A percentile compares a stretch with the other conserved stretches of the same genome.
Evolutionary conservation across 352 stramenopile species (phyloP).

Genomic region (Hyaloperonospora brassicae): DNA sequence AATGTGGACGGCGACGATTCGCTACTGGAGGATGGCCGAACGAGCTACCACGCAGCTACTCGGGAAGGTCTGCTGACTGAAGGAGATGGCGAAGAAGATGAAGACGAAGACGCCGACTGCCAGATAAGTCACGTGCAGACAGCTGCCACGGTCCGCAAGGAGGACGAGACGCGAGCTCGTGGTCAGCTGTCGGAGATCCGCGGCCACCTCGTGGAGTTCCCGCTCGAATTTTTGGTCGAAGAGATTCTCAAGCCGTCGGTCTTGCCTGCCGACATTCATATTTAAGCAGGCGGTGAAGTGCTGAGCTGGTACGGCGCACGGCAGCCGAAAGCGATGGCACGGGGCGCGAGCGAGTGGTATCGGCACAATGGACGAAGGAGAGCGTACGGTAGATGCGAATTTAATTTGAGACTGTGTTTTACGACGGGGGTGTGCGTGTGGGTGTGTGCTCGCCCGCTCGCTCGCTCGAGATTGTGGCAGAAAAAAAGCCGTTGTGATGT

Average conservation of each 20-base stretch:
- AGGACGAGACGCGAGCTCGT: conserved; percentile 61
- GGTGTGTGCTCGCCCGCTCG: no score
- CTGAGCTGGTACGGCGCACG: not conserved
- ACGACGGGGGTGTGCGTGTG: not conserved
- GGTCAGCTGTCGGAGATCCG: conserved; percentile 74
- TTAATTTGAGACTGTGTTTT: conserved; percentile 14
- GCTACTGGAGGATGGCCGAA: conserved; percentile 45
- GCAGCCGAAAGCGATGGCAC: conserved; percentile 2
- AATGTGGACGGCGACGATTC: conserved; percentile 46
- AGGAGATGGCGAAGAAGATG: conserved; percentile 11
- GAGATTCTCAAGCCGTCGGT: conserved; percentile 81
- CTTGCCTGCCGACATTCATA: conserved; percentile 76
- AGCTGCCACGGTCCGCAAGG: conserved; percentile 69
- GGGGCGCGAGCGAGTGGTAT: conserved; percentile 1
- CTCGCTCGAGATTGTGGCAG: not conserved
- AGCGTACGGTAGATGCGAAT: conserved; percentile 15
- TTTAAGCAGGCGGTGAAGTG: conserved; percentile 39
- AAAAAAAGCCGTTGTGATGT: conserved; percentile 25
- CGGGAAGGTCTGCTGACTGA: conserved; percentile 27
- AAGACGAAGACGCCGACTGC: conserved; percentile 49
- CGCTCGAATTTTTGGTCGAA: conserved; percentile 75
- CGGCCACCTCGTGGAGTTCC: conserved; percentile 80
- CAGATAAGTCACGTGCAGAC: conserved; percentile 82
- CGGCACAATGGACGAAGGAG: not conserved
- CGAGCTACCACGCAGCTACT: conserved; percentile 32